Conservation (phyloP, 345 rosid species). For the Eucalyptus curtisii region DNA sequence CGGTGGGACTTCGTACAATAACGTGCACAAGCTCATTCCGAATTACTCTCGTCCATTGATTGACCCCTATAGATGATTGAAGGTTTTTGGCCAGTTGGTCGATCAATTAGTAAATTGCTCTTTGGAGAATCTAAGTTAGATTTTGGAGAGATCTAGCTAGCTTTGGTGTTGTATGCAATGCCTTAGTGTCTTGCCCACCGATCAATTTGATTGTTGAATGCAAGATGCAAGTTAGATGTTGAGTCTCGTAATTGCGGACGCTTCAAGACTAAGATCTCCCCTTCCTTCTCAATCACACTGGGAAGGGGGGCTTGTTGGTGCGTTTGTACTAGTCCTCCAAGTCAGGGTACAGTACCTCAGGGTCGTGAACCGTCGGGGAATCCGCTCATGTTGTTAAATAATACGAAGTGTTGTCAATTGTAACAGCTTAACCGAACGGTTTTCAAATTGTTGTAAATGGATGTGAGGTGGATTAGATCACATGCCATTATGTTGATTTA, state of each 20-base stretch:
- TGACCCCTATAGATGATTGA: too few species aligned
- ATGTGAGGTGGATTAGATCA: neutral
- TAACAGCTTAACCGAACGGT: neutral
- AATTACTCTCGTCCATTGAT: too few species aligned
- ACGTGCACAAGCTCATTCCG: too few species aligned
- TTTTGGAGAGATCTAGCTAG: neutral
- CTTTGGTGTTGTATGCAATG: neutral
- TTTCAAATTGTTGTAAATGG: neutral
- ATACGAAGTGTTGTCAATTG: neutral
- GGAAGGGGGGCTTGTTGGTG: neutral
- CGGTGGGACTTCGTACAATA: too few species aligned
- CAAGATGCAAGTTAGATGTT: too few species aligned
- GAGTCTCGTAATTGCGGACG: neutral
- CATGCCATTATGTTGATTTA: neutral
- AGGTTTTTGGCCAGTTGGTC: too few species aligned
- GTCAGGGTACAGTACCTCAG: neutral
- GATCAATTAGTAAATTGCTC: too few species aligned
- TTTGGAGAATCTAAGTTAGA: too few species aligned
- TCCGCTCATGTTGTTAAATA: neutral
- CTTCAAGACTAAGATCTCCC: neutral
- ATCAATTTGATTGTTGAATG: too few species aligned
- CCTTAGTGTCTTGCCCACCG: too few species aligned
- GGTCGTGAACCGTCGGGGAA: neutral
- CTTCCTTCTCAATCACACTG: neutral
- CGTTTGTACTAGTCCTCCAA: neutral